Percentiles rank a stretch among this genome's conserved stretches.
Conservation (phyloP, 1,139 yeast species). For the Sugiyamaella japonica region DNA sequence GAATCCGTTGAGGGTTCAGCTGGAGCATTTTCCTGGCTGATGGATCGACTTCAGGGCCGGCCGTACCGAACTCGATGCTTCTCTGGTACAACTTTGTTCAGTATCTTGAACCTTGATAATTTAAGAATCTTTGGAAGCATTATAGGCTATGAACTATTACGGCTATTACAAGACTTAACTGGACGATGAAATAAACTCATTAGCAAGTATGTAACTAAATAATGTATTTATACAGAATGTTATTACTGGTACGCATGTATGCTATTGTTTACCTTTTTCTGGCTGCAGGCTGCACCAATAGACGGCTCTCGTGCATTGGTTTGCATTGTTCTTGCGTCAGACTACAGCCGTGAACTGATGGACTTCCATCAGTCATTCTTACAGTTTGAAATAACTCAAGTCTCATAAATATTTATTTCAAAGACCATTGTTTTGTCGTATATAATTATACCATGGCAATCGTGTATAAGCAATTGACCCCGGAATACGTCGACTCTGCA, state of each 20-base stretch:
- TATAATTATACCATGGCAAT: conserved; percentile 4
- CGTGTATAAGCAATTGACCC: background rate
- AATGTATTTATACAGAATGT: background rate
- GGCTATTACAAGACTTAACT: background rate
- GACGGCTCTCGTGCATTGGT: background rate
- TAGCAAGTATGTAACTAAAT: background rate
- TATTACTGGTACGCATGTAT: background rate
- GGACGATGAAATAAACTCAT: background rate
- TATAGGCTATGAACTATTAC: background rate
- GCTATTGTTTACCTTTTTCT: too few relatives aligned
- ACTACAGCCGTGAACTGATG: background rate
- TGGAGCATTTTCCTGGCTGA: conserved; percentile 26
- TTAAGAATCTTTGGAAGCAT: background rate
- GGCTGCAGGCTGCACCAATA: too few relatives aligned
- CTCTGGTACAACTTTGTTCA: background rate
- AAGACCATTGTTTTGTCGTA: background rate
- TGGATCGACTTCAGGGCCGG: background rate
- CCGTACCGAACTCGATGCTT: background rate
- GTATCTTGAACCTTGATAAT: background rate
- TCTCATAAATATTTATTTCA: background rate
- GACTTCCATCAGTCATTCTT: background rate
- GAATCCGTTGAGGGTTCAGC: conserved; percentile 20
- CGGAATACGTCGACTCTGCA: conserved; percentile 4
- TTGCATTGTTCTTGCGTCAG: background rate
- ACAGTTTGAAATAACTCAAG: background rate